Base-by-base conservation (phyloP, 352 stramenopile genomes). In the Phytophthora tubulina region DNA sequence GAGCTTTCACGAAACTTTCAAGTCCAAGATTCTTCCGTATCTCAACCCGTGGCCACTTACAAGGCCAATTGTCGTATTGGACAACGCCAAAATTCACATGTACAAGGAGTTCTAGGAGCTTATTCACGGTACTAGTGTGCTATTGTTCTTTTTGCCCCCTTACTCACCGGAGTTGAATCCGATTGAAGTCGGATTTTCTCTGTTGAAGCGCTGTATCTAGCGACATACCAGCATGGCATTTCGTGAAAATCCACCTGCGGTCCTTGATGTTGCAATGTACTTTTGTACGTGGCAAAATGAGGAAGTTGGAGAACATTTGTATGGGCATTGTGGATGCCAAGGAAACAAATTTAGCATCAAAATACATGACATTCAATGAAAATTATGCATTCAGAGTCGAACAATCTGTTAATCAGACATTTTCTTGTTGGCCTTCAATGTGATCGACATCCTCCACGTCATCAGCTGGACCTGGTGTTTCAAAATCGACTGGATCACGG, bases 1-100 rank as follows among this genome's bases (percentile, higher is more conserved):
- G 7, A 49, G 1, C 6, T 81, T 78, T 53, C 73, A 78, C 39
- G 44, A 63, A 7, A 56, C 35, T 0, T 78, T 81, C 36, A 15
- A 42, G 36, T 42, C 55, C 14, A 52, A 41, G 10, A 53, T 63
- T 35, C 3, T 53, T 11, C 42, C 55, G 6, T 63, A 30, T 4
- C 42, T 53, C 1, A 78, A 81, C 58, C 58, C 74, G 4, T 78
- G 66, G 57, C 62, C 62, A 5, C 3, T 35, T 6, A 0, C 27
- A 53, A 13, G 46, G 6, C 4, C 49, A 65, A 74, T 78, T 54
- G 67, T 73, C 10, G 52, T 73, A 8, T 6, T 78, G 5, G 65
- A 75, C 62, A 75, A 78, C 39, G 65, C 64, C 31, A 67, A 44
- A 30, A 14, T 50, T 53, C 27, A 53, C 10, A 35, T 58, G 50